A percentile compares a stretch with the other conserved stretches of the same genome.
phyloP scores from a whole-genome alignment of 1,284 basidiomycete species.

The Ceratobasidium sp. region DNA sequence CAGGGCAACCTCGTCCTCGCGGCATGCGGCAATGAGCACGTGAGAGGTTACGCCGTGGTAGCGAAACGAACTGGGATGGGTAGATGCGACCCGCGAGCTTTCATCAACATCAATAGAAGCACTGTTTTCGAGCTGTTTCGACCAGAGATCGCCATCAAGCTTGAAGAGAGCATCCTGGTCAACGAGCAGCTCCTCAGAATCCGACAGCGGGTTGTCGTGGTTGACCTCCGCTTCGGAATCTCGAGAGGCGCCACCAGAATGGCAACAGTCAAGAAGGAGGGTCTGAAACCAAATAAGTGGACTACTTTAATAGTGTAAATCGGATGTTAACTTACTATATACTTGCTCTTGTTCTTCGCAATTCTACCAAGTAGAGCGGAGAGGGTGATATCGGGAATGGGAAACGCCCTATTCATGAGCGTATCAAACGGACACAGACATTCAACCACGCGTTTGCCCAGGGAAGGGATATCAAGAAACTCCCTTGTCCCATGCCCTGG shows the following conservation, averaged over 20 bases:
- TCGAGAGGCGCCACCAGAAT: slow-evolving; percentile 29
- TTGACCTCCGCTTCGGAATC: neutral
- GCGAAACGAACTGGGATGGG: slow-evolving; percentile 27
- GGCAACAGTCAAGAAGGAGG: slow-evolving; percentile 32
- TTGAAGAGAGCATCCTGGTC: neutral
- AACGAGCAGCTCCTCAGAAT: neutral
- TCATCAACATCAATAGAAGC: neutral
- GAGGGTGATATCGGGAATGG: slow-evolving; percentile 33
- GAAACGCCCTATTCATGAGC: neutral
- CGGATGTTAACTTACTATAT: slow-evolving; percentile 19
- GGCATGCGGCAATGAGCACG: slow-evolving; percentile 34
- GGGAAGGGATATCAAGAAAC: neutral
- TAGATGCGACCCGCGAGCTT: slow-evolving; percentile 4
- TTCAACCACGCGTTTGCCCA: neutral
- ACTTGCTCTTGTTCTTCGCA: slow-evolving; percentile 17
- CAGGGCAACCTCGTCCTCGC: slow-evolving; percentile 3
- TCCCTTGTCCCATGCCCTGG: slow-evolving; percentile 13
- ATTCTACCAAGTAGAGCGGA: slow-evolving; percentile 32
- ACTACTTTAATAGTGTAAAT: no score
- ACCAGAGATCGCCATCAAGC: slow-evolving; percentile 22
- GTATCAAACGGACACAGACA: slow-evolving; percentile 27
- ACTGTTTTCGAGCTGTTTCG: neutral
- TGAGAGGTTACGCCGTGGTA: slow-evolving; percentile 25
- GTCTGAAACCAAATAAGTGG: neutral
- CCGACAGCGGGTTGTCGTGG: neutral